Evolutionary conservation across 805 yeast genomes (phyloP).

Genomic region (Suhomyces xylopsoci): DNA sequence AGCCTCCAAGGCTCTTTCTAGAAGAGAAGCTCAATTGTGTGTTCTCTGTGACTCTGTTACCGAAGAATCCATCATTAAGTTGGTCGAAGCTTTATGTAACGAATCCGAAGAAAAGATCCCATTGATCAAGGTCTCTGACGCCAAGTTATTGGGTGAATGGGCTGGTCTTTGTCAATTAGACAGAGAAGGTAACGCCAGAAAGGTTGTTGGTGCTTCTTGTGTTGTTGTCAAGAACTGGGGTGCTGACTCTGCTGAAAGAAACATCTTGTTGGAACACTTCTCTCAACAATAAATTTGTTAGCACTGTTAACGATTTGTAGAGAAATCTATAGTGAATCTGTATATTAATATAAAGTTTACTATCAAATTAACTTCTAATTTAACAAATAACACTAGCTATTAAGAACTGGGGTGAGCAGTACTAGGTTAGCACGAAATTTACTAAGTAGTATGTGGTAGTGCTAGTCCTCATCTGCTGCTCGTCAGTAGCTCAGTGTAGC

Average conservation of each 20-base stretch:
- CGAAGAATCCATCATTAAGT: conserved; percentile 93
- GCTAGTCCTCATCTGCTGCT: background rate
- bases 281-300: conserved; percentile 53
- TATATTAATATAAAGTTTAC: conserved; percentile 12
- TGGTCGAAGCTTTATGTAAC: conserved; percentile 99
- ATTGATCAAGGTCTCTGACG: conserved; percentile 98
- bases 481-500: background rate
- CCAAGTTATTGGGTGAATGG: conserved; percentile 99
- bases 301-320: conserved; percentile 1
- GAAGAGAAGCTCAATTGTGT: conserved; percentile 97
- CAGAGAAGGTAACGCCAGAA: conserved; percentile 99
- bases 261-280: conserved; percentile 93
- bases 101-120: conserved; percentile 96
- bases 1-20: conserved; percentile 97
- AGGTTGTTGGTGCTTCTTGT: conserved; percentile 99
- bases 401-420: too few relatives aligned
- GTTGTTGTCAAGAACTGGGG: conserved; percentile 99
- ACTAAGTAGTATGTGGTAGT: background rate
- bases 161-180: conserved; percentile 99
- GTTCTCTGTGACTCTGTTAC: conserved; percentile 98
- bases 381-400: too few relatives aligned
- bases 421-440: background rate
- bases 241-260: conserved; percentile 97
- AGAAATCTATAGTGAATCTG: conserved; percentile 10
- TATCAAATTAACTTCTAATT: background rate